These are phyloP conservation scores for Alternaria arbusti DNA, from an alignment of 2,329 filamentous ascomycete species.

Conservation along the genomic window DNA sequence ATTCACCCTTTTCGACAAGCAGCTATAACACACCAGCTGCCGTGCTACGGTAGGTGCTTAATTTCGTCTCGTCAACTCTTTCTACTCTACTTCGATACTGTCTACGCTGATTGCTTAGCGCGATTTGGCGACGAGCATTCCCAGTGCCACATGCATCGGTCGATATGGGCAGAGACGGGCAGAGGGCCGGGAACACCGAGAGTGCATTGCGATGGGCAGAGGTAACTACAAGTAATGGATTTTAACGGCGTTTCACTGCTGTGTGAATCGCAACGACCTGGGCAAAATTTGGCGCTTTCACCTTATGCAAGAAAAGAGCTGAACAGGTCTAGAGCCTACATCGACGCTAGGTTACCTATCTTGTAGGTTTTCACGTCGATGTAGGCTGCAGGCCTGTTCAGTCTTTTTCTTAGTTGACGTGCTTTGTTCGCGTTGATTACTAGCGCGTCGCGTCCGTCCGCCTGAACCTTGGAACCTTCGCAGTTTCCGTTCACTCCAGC, in stretches of 20 bases:
- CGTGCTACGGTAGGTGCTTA: neutral
- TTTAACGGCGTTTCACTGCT: constrained; percentile 8
- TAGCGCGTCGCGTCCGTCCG: constrained; percentile 31
- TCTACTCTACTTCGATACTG: neutral
- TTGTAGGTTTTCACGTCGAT: neutral
- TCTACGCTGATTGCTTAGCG: constrained; percentile 12
- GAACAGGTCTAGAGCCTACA: neutral
- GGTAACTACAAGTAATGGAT: constrained; percentile 23
- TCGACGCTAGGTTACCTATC: neutral
- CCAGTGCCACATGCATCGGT: constrained; percentile 20
- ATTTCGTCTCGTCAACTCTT: neutral
- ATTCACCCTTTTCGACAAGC: neutral
- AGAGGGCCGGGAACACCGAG: neutral
- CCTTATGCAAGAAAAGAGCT: neutral
- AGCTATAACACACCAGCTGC: neutral
- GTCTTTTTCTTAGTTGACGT: neutral
- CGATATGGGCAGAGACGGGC: constrained; percentile 21
- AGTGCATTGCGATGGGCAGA: constrained; percentile 19
- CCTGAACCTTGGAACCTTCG: constrained; percentile 1
- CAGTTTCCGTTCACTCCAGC: constrained; percentile 18
- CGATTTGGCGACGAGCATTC: neutral
- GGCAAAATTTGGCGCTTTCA: neutral
- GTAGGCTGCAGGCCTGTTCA: neutral
- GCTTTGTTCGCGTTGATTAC: constrained; percentile 18
- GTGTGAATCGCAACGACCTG: neutral